Base-by-base conservation (phyloP, 306 rosid genomes). In the Lathyrus tuberosus region DNA sequence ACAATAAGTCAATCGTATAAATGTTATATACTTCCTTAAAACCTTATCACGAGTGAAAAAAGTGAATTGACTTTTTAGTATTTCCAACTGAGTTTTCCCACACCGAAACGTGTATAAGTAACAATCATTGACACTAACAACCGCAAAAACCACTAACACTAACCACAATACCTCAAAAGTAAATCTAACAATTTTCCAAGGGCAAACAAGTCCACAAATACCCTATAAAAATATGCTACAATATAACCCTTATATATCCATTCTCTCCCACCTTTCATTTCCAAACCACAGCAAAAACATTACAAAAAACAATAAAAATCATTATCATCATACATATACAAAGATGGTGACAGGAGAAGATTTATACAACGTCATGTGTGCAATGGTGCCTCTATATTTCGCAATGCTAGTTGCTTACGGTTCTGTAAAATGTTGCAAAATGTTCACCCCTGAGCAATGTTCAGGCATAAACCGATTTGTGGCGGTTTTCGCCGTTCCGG, bases 391-490 rank as follows among this genome's bases (percentile, higher is more conserved):
- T 3, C 91, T 92, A 0, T 92, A 92, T 62, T 88, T 89, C 60
- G 96, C 98, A 26, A 92, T 92, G 98, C 40, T 92, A 26, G 74
- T 89, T 8, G 98, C 96, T 10, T 92, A 92, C 44, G 95, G 83
- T 48, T 92, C 98, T 0, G 98, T 92, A 3, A 92, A 92, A 71
- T 92, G 96, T 92, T 89, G 95, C 89, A 88, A 89, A 70, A 82
- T 92, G 60, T 92, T 92, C 76, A 83, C 82, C 1, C 86, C 91
- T 0, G 90, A 84, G 38, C 96, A 92, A 28, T 92, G 98, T 56
- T 89, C 96, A 3, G 98, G 96, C 11, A 86, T 92, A 78, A 88
- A 92, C 78, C 83, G 98, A 0, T 92, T 92, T n/a, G 98, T 92
- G n/a, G 96, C 98, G 0, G 88, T 86, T 1, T 89, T 92, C 18